A percentile compares a stretch with the other conserved stretches of the same genome.
These are phyloP conservation scores for Geranium incanum DNA, from an alignment of 441 rosid species.

Conservation along the genomic window DNA sequence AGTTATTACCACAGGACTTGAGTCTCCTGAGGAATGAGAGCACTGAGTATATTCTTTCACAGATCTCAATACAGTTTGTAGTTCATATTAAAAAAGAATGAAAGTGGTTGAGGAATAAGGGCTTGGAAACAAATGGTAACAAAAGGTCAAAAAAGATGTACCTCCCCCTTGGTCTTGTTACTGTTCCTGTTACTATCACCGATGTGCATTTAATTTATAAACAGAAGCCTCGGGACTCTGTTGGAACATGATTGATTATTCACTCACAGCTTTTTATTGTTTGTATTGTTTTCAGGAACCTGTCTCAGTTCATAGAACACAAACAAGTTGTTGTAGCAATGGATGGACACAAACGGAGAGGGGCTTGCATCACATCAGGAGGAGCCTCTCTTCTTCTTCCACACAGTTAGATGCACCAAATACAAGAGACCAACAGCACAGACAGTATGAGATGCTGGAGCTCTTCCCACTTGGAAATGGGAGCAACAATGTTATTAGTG, in stretches of 20 bases:
- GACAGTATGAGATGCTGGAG: slow-evolving; percentile 41
- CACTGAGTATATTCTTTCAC: slow-evolving; percentile 3
- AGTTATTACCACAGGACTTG: neutral
- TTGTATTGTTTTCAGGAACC: slow-evolving; percentile 22
- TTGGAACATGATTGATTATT: neutral
- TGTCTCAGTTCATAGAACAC: slow-evolving; percentile 20
- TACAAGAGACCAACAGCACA: slow-evolving; percentile 11
- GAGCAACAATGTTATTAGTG: slow-evolving; percentile 12
- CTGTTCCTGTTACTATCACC: no score
- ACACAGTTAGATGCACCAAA: slow-evolving; percentile 2
- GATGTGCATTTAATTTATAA: neutral
- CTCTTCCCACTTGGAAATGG: slow-evolving; percentile 44
- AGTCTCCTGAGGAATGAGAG: neutral
- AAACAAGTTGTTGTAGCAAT: slow-evolving; percentile 18
- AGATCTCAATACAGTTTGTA: neutral
- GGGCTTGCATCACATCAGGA: slow-evolving; percentile 19
- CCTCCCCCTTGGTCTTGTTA: neutral
- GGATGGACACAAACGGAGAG: slow-evolving; percentile 29
- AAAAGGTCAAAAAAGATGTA: neutral
- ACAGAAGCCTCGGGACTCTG: neutral
- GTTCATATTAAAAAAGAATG: neutral
- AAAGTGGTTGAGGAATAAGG: neutral
- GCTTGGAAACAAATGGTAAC: slow-evolving; percentile 7
- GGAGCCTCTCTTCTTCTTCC: neutral
- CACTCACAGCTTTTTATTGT: slow-evolving; percentile 6